Base-by-base conservation (phyloP, 768 basidiomycete species). In the Royoungia palumana region DNA sequence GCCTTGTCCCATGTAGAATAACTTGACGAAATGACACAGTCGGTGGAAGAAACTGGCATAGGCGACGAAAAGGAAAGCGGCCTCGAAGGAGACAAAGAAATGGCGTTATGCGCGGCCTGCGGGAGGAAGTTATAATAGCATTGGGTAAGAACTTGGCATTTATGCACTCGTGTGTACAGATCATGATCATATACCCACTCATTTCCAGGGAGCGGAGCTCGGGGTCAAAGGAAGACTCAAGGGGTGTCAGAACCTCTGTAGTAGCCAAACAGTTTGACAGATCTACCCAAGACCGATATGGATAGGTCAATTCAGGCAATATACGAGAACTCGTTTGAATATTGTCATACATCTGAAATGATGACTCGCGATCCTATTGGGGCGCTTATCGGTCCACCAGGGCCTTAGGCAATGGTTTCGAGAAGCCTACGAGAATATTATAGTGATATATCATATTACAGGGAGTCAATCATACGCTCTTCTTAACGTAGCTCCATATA, bases 401-500 rank as follows among this genome's bases (percentile, higher is more conserved):
- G 39, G 45, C 19, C 16, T 32, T 32, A 32, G 32, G 32, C 14
- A 42, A 58, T 48, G 36, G 32, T 51, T 38, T 42, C 50, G 43
- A 47, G 32, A 51, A 47, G 49, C 47, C 51, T 78, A 73, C 72
- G 66, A 70, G 49, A 53, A 72, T 75, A 83, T 71, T 73, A 76
- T 65, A 64, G 62, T 58, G 65, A 57, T 68, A 70, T 69, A 65
- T 54, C 59, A 30, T 62, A 58, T 59, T 70, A 69, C 69, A 74
- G 63, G 65, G 58, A 64, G 66, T 66, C 61, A 61, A 77, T 87
- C 78, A 90, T 72, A 94, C 78, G 63, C 77, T 85, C 73, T 80
- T 85, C 79, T 99, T 98, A 73, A 93, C 81, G 75, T 84, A 88
- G 72, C 93, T 91, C 95, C 95, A 99, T 51, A 83, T 74, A 49